These are phyloP conservation scores for Yamadazyma tumulicola DNA, from an alignment of 805 yeast genomes.

Conservation along the genomic window DNA sequence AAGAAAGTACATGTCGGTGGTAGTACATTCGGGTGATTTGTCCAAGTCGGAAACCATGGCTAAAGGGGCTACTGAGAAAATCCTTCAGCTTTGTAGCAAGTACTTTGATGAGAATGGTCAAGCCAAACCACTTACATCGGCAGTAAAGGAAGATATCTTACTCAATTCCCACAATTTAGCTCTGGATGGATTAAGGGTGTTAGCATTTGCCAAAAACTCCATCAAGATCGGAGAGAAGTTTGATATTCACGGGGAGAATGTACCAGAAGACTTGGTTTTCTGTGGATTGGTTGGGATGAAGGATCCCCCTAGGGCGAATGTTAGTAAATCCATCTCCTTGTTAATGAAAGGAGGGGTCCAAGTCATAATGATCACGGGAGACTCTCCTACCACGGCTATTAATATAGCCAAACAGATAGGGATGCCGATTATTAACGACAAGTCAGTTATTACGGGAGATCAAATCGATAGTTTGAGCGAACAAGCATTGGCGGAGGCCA, in stretches of 20 bases:
- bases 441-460: conserved; percentile 81
- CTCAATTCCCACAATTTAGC: conserved; percentile 67
- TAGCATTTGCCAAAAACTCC: conserved; percentile 67
- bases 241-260: conserved; percentile 26
- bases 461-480: conserved; percentile 72
- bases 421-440: conserved; percentile 65
- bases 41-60: conserved; percentile 58
- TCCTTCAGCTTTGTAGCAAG: conserved; percentile 57
- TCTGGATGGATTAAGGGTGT: conserved; percentile 77
- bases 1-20: conserved; percentile 89
- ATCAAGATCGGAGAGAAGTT: conserved; percentile 26
- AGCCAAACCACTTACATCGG: conserved; percentile 53
- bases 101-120: conserved; percentile 61
- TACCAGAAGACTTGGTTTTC: conserved; percentile 63
- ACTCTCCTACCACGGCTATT: conserved; percentile 80
- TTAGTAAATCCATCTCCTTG: conserved; percentile 66
- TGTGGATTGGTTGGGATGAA: conserved; percentile 93
- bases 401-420: conserved; percentile 89
- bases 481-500: conserved; percentile 68
- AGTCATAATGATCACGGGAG: conserved; percentile 98
- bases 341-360: conserved; percentile 92
- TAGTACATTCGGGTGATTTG: conserved; percentile 57
- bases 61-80: conserved; percentile 87
- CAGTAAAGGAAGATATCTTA: conserved; percentile 43
- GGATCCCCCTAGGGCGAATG: conserved; percentile 95